phyloP scores from a whole-genome alignment of 2,329 filamentous ascomycete genomes.

The Alternaria solani region DNA sequence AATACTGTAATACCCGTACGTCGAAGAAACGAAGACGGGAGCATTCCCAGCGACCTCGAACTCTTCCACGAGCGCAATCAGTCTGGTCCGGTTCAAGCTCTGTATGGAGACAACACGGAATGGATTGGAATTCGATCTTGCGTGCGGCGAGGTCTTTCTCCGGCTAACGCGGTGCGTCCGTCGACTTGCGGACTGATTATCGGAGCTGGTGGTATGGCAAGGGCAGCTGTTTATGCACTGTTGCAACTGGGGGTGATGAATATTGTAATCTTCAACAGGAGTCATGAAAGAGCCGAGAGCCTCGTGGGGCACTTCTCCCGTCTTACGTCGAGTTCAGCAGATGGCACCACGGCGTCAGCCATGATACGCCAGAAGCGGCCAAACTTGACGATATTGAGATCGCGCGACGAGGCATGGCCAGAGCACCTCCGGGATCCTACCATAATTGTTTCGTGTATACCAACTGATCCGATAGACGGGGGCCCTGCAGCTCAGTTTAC shows the following conservation, averaged over 20 bases:
- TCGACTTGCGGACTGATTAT: conserved; percentile 63
- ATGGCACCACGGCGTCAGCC: conserved; percentile 25
- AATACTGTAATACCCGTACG: conserved; percentile 79
- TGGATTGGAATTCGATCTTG: conserved; percentile 82
- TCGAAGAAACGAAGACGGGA: conserved; percentile 63
- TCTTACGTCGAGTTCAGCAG: conserved; percentile 45
- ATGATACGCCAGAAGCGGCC: conserved; percentile 36
- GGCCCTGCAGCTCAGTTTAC: conserved; percentile 73
- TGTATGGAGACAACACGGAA: conserved; percentile 83
- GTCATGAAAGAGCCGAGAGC: conserved; percentile 69
- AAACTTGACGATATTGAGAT: conserved; percentile 67
- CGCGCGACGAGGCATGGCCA: conserved; percentile 70
- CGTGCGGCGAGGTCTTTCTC: conserved; percentile 74
- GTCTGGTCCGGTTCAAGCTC: conserved; percentile 70
- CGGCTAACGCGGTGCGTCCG: conserved; percentile 67
- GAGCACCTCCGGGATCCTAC: conserved; percentile 69
- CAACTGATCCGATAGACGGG: conserved; percentile 71
- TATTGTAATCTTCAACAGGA: conserved; percentile 78
- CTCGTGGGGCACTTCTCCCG: conserved; percentile 75
- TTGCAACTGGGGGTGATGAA: conserved; percentile 78
- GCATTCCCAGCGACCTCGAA: conserved; percentile 62
- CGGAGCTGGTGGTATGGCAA: conserved; percentile 76
- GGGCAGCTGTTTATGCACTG: conserved; percentile 80
- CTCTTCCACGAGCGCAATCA: conserved; percentile 67
- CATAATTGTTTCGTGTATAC: conserved; percentile 79